A percentile compares a stretch with the other conserved stretches of the same genome.
Conservation (phyloP, 176 grass and related monocot genomes). For the Zoysia pacifica region DNA sequence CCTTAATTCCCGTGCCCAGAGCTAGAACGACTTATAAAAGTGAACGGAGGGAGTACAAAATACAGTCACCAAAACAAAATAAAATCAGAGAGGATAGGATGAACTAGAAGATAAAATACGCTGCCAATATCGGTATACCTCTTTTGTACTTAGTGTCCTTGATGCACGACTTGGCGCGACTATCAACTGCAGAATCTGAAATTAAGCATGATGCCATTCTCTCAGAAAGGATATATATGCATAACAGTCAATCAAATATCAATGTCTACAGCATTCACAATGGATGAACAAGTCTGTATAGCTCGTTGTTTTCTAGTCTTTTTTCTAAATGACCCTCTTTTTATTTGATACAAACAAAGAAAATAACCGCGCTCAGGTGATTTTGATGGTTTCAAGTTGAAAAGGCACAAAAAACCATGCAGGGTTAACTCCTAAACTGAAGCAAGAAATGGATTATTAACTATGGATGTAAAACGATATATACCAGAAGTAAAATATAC, state of each 20-base stretch:
- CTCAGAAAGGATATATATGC: conserved; percentile 7
- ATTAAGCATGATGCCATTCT: conserved; percentile 27
- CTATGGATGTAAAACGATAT: background rate
- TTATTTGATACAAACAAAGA: background rate
- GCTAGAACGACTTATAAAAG: no score
- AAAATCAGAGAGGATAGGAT: background rate
- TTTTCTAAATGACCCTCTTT: background rate
- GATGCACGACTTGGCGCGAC: conserved; percentile 58
- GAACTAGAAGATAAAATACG: background rate
- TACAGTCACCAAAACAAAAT: background rate
- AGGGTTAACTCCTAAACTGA: background rate
- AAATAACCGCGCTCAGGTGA: background rate
- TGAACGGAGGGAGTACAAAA: no score
- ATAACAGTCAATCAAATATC: background rate
- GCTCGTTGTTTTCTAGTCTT: background rate
- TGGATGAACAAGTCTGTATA: background rate
- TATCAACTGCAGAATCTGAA: conserved; percentile 81
- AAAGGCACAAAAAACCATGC: background rate
- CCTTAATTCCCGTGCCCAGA: no score
- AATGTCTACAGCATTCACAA: background rate
- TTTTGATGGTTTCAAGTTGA: background rate
- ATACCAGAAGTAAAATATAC: conserved; percentile 13
- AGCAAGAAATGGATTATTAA: background rate
- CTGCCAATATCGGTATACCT: conserved; percentile 48
- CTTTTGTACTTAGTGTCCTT: conserved; percentile 79